Evolutionary conservation across 2,329 filamentous ascomycete genomes (phyloP), one percentile per base, ranked within the genome.

Genomic region (Lasiodiplodia sp.): DNA sequence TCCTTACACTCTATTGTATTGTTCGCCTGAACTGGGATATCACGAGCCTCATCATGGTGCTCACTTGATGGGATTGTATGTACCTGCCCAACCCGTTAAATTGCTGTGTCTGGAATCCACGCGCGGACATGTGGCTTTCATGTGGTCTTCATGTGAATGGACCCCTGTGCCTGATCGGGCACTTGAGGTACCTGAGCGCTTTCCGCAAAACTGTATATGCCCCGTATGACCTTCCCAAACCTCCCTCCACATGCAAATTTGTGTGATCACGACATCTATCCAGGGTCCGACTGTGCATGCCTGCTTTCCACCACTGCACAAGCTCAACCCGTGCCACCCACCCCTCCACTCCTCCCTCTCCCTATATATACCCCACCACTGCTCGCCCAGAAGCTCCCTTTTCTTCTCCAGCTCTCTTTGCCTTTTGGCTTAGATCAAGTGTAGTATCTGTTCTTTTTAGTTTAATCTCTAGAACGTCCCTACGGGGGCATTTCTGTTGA

Each of bases 361-460:
- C 40, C 40, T 18, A 64, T 12, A 64, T 52, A 64, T 25, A 18
- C 28, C n/a, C 44, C 11, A 7, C 28, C 16, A 14, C 2, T n/a
- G 31, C 14, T 12, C 4, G n/a, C 12, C 60, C n/a, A 34, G 23
- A 18, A 47, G 23, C 28, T 28, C 18, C 21, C 47, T 21, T 64
- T 64, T 51, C 58, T 8, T 52, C 60, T 64, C 28, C 47, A 64
- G 47, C 47, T 64, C 60, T 64, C 31, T 64, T 64, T 64, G 47
- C 31, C 31, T 64, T 40, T 38, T 64, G 60, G 60, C 60, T 64
- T 64, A 64, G 63, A 66, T 66, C 63, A 66, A 44, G 34, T 66
- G 51, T 66, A 66, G 49, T 56, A 66, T 40, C 63, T 66, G 63
- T 66, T 56, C 63, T 56, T 66, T 47, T 55, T 47, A 66, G 63